These are phyloP conservation scores for Diospyros kaki DNA, from an alignment of 148 eudicot species.

Conservation along the genomic window DNA sequence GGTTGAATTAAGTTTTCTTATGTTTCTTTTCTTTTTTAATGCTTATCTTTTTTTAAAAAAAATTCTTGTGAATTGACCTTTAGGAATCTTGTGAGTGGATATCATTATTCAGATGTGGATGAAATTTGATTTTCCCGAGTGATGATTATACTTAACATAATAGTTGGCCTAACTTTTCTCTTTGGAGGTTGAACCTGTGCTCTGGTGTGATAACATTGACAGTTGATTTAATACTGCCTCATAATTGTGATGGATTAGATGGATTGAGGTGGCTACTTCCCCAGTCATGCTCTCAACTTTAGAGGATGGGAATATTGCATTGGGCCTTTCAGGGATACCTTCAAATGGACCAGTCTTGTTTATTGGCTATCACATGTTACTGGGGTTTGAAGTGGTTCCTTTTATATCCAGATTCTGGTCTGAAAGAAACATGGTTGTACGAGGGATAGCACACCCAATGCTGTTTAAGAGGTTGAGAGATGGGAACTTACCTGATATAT, in stretches of 20 bases:
- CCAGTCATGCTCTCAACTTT: constrained; percentile 74
- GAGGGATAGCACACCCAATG: constrained; percentile 61
- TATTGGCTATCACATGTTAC: constrained; percentile 72
- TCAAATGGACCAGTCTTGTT: constrained; percentile 57
- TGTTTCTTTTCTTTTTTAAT: neutral
- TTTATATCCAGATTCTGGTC: constrained; percentile 31
- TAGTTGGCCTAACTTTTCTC: neutral
- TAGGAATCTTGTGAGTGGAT: neutral
- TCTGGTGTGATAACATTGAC: neutral
- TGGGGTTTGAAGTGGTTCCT: constrained; percentile 46
- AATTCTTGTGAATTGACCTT: neutral
- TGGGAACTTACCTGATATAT: constrained; percentile 19
- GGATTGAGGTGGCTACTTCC: constrained; percentile 31
- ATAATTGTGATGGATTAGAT: constrained; percentile 25
- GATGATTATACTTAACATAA: too few relatives aligned
- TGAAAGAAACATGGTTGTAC: constrained; percentile 48
- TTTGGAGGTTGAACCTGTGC: neutral
- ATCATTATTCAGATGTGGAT: neutral
- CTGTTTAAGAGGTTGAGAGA: constrained; percentile 26
- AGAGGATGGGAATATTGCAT: constrained; percentile 56
- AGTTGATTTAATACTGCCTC: neutral
- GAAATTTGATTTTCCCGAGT: neutral
- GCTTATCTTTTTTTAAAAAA: neutral
- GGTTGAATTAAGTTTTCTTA: neutral
- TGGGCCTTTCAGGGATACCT: constrained; percentile 72